Evolutionary conservation across 2,329 filamentous ascomycete species (phyloP).

Genomic region (Apiospora marii): DNA sequence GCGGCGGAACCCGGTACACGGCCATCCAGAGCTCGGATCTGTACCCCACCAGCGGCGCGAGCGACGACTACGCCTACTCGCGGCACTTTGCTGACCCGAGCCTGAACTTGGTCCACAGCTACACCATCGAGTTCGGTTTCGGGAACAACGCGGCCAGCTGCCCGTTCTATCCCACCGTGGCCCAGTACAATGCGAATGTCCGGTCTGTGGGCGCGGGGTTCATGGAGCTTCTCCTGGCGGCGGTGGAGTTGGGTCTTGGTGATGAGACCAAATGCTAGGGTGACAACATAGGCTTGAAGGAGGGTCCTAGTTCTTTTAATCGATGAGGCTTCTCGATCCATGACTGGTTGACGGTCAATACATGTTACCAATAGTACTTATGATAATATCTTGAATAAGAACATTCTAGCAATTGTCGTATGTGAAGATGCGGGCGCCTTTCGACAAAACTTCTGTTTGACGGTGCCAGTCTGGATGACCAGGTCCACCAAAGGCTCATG

Average conservation of each 20-base stretch:
- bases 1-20: conserved; percentile 41
- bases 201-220: conserved; percentile 54
- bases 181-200: conserved; percentile 53
- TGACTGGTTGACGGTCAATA: not conserved
- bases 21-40: conserved; percentile 49
- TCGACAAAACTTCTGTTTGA: no score
- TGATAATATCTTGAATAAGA: not conserved
- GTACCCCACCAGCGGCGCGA: conserved; percentile 55
- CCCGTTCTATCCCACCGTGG: conserved; percentile 55
- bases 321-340: no score
- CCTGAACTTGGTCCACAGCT: conserved; percentile 49
- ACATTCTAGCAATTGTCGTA: no score
- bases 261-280: conserved; percentile 16
- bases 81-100: conserved; percentile 49
- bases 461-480: no score
- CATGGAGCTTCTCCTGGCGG: conserved; percentile 53
- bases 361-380: not conserved
- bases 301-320: not conserved
- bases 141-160: conserved; percentile 43
- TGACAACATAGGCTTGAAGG: not conserved
- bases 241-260: conserved; percentile 30
- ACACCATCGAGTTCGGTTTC: conserved; percentile 58
- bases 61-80: conserved; percentile 56
- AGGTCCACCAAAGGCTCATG: no score
- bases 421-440: no score